Conservation (phyloP, 345 rosid genomes). For the Bruguiera parviflora region DNA sequence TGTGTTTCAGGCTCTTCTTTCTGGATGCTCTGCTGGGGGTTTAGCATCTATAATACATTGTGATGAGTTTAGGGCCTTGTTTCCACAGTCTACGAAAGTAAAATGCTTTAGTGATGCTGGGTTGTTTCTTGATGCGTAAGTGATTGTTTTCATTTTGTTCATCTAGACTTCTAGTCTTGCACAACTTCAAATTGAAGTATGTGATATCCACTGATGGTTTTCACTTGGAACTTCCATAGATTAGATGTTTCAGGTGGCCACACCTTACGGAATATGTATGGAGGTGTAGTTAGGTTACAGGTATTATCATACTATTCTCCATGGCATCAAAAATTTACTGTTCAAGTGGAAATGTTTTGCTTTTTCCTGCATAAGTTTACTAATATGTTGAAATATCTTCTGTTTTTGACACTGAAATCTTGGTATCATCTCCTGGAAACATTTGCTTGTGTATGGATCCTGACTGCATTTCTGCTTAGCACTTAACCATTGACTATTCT, state of each 20-base stretch:
- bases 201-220: neutral
- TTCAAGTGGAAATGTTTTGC: neutral
- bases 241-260: conserved; percentile 27
- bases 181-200: neutral
- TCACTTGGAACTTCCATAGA: conserved; percentile 3
- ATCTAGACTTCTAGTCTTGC: neutral
- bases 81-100: conserved; percentile 28
- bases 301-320: conserved; percentile 2
- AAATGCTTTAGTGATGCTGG: conserved; percentile 39
- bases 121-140: conserved; percentile 30
- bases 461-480: neutral
- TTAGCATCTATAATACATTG: conserved; percentile 31
- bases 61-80: conserved; percentile 26
- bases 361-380: neutral
- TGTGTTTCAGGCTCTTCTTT: conserved; percentile 27
- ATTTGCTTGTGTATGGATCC: neutral
- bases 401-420: neutral
- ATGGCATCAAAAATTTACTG: neutral
- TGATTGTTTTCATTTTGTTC: neutral
- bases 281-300: conserved; percentile 30
- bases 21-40: conserved; percentile 42
- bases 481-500: neutral
- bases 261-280: conserved; percentile 22
- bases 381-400: neutral
- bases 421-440: neutral